These are phyloP conservation scores for Phytophthora cryptogea DNA, from an alignment of 352 stramenopile species.

Conservation along the genomic window DNA sequence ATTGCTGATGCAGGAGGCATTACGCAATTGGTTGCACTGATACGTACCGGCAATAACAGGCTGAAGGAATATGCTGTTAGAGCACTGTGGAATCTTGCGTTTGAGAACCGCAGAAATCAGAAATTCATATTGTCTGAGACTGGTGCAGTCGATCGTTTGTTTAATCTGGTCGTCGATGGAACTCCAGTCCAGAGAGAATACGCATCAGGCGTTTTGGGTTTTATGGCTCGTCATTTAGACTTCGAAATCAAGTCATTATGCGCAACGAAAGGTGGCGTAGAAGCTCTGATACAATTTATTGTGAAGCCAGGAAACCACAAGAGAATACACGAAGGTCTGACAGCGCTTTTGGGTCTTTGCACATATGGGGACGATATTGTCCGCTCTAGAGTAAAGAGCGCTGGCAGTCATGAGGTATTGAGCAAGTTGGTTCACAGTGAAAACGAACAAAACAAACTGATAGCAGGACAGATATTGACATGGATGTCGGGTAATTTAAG, in stretches of 20 bases:
- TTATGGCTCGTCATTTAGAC: not conserved
- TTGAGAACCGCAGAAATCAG: no score
- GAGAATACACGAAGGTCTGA: not conserved
- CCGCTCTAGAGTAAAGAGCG: not conserved
- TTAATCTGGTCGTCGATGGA: not conserved
- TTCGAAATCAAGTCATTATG: not conserved
- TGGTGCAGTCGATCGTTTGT: not conserved
- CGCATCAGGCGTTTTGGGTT: not conserved
- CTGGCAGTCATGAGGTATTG: not conserved
- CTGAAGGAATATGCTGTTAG: constrained; percentile 1
- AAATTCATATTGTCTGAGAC: not conserved
- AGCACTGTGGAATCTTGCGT: not conserved
- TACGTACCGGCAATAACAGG: not conserved
- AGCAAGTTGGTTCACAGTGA: not conserved
- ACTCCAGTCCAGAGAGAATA: not conserved
- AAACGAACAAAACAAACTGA: not conserved
- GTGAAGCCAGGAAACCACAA: not conserved
- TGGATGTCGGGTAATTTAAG: not conserved
- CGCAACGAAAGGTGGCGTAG: not conserved
- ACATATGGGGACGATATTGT: not conserved
- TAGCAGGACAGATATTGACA: not conserved
- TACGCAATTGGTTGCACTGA: constrained; percentile 1
- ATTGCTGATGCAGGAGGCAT: constrained; percentile 3
- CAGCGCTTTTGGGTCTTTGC: constrained; percentile 1
- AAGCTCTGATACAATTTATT: not conserved